phyloP scores from a whole-genome alignment of 306 rosid species.

The Benincasa hispida region DNA sequence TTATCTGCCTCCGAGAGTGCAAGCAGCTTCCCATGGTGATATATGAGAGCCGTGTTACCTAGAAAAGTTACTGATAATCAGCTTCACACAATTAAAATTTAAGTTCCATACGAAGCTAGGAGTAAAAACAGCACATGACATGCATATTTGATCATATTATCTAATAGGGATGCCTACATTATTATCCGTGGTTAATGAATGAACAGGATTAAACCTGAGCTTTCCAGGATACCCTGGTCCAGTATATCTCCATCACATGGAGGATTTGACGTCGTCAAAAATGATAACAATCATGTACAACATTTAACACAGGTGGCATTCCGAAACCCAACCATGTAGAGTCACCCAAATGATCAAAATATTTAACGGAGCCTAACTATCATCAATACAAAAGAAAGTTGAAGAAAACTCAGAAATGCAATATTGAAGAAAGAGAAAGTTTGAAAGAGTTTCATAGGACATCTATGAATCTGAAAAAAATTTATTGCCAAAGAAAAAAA shows the following conservation, averaged over 20 bases:
- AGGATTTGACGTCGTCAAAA: not conserved
- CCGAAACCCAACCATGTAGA: not conserved
- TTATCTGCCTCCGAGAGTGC: conserved; percentile 91
- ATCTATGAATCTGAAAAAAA: not conserved
- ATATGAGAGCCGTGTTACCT: conserved; percentile 84
- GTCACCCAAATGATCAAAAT: not conserved
- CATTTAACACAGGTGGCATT: not conserved
- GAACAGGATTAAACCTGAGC: not conserved
- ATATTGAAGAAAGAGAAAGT: not conserved
- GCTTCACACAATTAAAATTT: conserved; percentile 12
- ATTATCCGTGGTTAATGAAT: not conserved
- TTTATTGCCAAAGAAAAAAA: too few species aligned
- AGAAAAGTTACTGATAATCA: conserved; percentile 18
- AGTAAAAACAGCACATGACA: not conserved
- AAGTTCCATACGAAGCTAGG: not conserved
- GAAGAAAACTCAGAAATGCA: not conserved
- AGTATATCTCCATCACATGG: not conserved
- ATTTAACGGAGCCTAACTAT: not conserved
- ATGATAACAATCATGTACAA: not conserved
- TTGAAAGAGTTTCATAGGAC: not conserved
- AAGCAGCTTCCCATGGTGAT: conserved; percentile 85
- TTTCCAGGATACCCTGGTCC: not conserved
- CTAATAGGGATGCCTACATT: not conserved
- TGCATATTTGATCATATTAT: not conserved
- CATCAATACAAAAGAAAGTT: not conserved